A percentile compares a stretch with the other conserved stretches of the same genome.
Evolutionary conservation across 2,329 filamentous ascomycete species (phyloP).

Genomic region (Dendrostoma leiphaemia): DNA sequence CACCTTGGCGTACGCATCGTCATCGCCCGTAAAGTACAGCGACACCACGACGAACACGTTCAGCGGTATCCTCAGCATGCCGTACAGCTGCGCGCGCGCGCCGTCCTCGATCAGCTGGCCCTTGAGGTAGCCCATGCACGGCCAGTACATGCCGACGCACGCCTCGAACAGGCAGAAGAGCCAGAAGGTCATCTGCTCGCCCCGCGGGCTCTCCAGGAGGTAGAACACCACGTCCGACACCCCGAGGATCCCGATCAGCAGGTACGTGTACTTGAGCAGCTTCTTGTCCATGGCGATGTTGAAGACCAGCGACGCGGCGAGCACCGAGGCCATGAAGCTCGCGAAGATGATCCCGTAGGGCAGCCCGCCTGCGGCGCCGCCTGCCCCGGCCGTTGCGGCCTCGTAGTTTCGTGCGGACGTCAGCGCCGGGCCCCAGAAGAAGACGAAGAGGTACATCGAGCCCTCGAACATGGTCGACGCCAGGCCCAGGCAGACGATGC

Average conservation of each 20-base stretch:
- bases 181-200: constrained; percentile 46
- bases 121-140: constrained; percentile 51
- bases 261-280: constrained; percentile 26
- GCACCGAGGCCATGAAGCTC: constrained; percentile 56
- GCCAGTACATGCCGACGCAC: constrained; percentile 56
- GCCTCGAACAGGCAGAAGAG: constrained; percentile 55
- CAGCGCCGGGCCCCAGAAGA: constrained; percentile 54
- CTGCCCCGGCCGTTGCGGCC: not conserved
- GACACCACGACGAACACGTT: constrained; percentile 56
- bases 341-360: constrained; percentile 48
- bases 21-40: constrained; percentile 35
- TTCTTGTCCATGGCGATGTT: constrained; percentile 33
- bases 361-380: constrained; percentile 20
- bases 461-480: constrained; percentile 57
- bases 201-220: constrained; percentile 33
- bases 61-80: constrained; percentile 53
- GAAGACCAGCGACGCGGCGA: constrained; percentile 56
- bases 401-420: constrained; percentile 30
- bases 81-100: constrained; percentile 51
- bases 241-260: constrained; percentile 38
- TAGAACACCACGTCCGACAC: constrained; percentile 36
- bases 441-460: constrained; percentile 59
- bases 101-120: constrained; percentile 51
- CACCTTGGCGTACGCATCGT: constrained; percentile 26
- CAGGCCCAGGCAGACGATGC: constrained; percentile 47